Base-by-base conservation (phyloP, 306 rosid genomes). In the Prunus fruticosa region DNA sequence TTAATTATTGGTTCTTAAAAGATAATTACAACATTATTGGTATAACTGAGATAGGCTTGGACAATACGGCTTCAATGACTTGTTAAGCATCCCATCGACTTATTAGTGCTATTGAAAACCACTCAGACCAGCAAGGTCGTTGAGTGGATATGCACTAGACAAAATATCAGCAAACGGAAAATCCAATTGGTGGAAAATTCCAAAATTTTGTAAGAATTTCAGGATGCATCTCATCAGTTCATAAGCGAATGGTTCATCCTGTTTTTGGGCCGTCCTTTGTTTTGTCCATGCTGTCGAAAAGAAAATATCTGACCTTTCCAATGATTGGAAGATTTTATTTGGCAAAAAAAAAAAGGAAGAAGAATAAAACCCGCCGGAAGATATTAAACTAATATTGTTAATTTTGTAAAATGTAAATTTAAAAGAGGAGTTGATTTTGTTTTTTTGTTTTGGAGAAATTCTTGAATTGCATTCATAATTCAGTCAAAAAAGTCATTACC, bases 61-160 rank as follows among this genome's bases (percentile, higher is more conserved):
- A 32, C 38, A 32, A 32, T 34, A 34, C 41, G 8, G 8, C 41
- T 34, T 34, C 41, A 6, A 52, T 19, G 58, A 18, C 38, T 63
- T 1, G 67, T 28, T 30, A 16, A 8, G 23, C 67, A 63, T 63
- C 46, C 64, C 67, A 63, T 18, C 46, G 9, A 34, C 34, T 41
- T 67, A n/a, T n/a, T n/a, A 64, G 74, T 76, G 80, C 62, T 66
- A 71, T 63, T 67, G 11, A 11, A 28, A 64, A 76, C 64, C 80
- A 81, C 81, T 50, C 16, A 60, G 20, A 62, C 67, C 10, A 30
- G n/a, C 6, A 71, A 4, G 60, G 65, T 49, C 38, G 70, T 75
- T 64, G 86, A 72, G 76, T 79, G 25, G 84, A 73, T 64, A 69
- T 41, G 80, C 84, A 82, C 80, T 73, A 64, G 8, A 58, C 19